phyloP scores from a whole-genome alignment of 2,329 filamentous ascomycete genomes.

The Sporothrix pseudoabietina region DNA sequence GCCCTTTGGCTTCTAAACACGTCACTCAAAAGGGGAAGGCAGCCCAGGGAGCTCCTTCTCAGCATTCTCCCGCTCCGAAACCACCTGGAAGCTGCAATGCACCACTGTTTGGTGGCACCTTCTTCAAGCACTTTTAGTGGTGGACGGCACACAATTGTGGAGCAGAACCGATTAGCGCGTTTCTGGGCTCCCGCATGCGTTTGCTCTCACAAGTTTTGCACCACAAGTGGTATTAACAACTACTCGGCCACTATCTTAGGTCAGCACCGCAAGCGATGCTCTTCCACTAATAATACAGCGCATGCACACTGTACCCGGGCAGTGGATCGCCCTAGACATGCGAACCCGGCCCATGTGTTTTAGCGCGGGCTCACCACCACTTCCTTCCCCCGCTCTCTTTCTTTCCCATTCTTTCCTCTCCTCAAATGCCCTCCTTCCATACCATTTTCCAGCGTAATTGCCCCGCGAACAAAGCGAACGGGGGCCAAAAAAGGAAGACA shows the following conservation, averaged over 20 bases:
- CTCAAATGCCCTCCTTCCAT: neutral
- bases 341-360: neutral
- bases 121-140: neutral
- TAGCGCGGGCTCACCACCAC: neutral
- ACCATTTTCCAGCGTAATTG: conserved; percentile 4
- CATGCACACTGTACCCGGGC: neutral
- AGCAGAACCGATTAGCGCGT: neutral
- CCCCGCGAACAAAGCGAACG: conserved; percentile 13
- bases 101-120: neutral
- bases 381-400: conserved; percentile 4
- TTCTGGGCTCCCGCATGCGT: neutral
- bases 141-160: conserved; percentile 14
- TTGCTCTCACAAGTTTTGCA: neutral
- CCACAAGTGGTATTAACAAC: neutral
- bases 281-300: neutral
- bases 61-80: neutral
- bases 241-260: too few species aligned
- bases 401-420: neutral
- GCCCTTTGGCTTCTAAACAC: conserved; percentile 24
- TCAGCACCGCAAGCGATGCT: neutral
- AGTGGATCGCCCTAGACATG: conserved; percentile 10
- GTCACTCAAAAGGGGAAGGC: conserved; percentile 18
- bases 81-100: conserved; percentile 6
- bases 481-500: neutral
- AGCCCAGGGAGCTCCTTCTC: conserved; percentile 12